phyloP scores from a whole-genome alignment of 441 rosid genomes.

The Erodium trifolium region DNA sequence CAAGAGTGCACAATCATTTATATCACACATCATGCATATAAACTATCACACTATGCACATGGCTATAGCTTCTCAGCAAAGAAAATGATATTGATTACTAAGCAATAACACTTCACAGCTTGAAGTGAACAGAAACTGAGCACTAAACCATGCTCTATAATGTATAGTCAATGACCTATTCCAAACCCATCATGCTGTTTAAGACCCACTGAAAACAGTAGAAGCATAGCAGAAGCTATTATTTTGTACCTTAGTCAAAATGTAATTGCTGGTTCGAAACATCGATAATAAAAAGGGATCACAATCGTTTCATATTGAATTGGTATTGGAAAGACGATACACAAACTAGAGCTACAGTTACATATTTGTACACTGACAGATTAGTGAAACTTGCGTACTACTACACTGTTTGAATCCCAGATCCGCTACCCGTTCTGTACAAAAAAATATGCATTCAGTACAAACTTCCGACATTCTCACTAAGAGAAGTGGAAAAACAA shows the following conservation, averaged over 20 bases:
- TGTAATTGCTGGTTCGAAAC: conserved; percentile 4
- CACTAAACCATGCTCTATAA: not conserved
- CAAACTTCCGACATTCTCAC: not conserved
- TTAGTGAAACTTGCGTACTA: conserved; percentile 7
- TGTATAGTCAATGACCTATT: not conserved
- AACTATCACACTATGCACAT: conserved; percentile 1
- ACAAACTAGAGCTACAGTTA: conserved; percentile 18
- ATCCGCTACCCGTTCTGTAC: conserved; percentile 18
- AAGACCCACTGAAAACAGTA: not conserved
- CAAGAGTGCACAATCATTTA: not conserved
- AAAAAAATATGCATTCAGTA: not conserved
- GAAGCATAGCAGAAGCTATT: not conserved
- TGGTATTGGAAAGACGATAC: conserved; percentile 14
- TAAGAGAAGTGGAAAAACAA: not conserved
- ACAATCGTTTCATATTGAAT: conserved; percentile 10
- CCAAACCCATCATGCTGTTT: not conserved
- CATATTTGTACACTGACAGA: conserved; percentile 24
- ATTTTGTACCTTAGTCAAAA: conserved; percentile 13
- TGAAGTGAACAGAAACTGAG: not conserved
- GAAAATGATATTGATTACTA: not conserved
- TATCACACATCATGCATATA: not conserved
- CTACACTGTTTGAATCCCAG: conserved; percentile 15
- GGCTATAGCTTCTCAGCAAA: not conserved
- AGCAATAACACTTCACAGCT: not conserved
- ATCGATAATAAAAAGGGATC: conserved; percentile 4